These are phyloP conservation scores for Crithidia fasciculata DNA, from an alignment of 208 protist genomes.

Conservation along the genomic window DNA sequence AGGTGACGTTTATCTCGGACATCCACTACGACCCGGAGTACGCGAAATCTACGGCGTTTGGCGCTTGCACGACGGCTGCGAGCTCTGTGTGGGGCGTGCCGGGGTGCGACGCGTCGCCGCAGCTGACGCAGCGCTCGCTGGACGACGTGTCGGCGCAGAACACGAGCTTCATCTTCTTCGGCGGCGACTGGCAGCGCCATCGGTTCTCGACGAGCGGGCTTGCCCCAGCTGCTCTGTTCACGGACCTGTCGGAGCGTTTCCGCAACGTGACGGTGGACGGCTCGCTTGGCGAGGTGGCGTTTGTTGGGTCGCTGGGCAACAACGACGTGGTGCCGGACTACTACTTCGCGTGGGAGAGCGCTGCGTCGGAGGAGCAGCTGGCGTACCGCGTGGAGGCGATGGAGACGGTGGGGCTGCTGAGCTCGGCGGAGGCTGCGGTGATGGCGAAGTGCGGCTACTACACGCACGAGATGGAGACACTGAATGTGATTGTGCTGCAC, in stretches of 20 bases:
- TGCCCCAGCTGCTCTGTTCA: slow-evolving; percentile 12
- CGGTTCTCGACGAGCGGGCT: slow-evolving; percentile 34
- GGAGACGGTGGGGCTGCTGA: slow-evolving; percentile 35
- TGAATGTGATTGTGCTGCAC: slow-evolving; percentile 74
- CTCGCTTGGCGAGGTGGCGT: slow-evolving; percentile 19
- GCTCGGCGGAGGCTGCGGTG: slow-evolving; percentile 29
- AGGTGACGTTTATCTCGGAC: slow-evolving; percentile 70
- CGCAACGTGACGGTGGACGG: slow-evolving; percentile 23
- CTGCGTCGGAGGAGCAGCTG: slow-evolving; percentile 31
- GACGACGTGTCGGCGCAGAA: slow-evolving; percentile 41
- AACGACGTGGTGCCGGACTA: slow-evolving; percentile 84
- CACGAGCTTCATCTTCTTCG: slow-evolving; percentile 42
- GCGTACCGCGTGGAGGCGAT: slow-evolving; percentile 36
- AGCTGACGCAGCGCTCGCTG: slow-evolving; percentile 50
- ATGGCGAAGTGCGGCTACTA: slow-evolving; percentile 78
- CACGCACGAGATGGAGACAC: slow-evolving; percentile 21
- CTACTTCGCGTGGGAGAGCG: slow-evolving; percentile 45
- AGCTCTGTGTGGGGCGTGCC: slow-evolving; percentile 34
- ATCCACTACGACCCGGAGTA: slow-evolving; percentile 85
- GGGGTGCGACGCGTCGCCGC: slow-evolving; percentile 63
- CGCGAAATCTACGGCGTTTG: slow-evolving; percentile 41
- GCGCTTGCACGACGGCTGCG: slow-evolving; percentile 30
- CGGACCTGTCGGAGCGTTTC: slow-evolving; percentile 19
- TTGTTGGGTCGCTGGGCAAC: slow-evolving; percentile 67
- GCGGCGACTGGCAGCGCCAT: slow-evolving; percentile 83